Conservation (phyloP, 352 stramenopile species). For the Phytopythium mirpurense region DNA sequence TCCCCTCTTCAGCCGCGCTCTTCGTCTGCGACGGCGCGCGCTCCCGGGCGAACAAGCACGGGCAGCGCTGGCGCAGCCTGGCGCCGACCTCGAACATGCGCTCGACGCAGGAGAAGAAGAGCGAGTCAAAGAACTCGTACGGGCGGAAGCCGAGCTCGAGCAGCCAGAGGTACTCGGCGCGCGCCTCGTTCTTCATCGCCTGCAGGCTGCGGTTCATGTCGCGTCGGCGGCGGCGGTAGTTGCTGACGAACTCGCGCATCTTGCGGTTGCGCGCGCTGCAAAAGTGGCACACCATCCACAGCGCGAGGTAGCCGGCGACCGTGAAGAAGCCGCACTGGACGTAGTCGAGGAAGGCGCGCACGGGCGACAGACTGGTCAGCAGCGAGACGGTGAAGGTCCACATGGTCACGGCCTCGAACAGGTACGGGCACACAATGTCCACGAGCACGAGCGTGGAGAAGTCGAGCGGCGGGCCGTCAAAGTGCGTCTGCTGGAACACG, state of each 20-base stretch:
- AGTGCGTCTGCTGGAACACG: conserved; percentile 72
- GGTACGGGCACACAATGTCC: conserved; percentile 73
- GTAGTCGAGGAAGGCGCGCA: conserved; percentile 79
- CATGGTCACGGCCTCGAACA: conserved; percentile 78
- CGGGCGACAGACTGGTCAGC: conserved; percentile 53
- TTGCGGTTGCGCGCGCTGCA: conserved; percentile 80
- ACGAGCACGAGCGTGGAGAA: conserved; percentile 83
- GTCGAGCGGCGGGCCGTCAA: conserved; percentile 74
- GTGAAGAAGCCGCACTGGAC: conserved; percentile 80
- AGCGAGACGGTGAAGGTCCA: conserved; percentile 58
- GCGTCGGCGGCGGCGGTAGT: conserved; percentile 73
- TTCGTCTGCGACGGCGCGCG: background rate
- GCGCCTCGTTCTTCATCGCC: conserved; percentile 77
- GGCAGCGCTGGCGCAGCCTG: conserved; percentile 9
- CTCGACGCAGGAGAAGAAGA: conserved; percentile 51
- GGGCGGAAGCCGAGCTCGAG: conserved; percentile 80
- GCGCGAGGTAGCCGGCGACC: conserved; percentile 53
- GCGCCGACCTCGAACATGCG: conserved; percentile 24
- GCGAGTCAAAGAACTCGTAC: conserved; percentile 62
- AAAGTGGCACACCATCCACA: conserved; percentile 86
- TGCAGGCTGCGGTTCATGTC: conserved; percentile 67
- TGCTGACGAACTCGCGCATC: conserved; percentile 87
- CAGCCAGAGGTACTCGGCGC: conserved; percentile 79
- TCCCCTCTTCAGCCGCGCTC: background rate
- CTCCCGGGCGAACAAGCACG: background rate